Evolutionary conservation across 1,284 basidiomycete species (phyloP).

Genomic region (Ceratorhiza oryzae-sativae): DNA sequence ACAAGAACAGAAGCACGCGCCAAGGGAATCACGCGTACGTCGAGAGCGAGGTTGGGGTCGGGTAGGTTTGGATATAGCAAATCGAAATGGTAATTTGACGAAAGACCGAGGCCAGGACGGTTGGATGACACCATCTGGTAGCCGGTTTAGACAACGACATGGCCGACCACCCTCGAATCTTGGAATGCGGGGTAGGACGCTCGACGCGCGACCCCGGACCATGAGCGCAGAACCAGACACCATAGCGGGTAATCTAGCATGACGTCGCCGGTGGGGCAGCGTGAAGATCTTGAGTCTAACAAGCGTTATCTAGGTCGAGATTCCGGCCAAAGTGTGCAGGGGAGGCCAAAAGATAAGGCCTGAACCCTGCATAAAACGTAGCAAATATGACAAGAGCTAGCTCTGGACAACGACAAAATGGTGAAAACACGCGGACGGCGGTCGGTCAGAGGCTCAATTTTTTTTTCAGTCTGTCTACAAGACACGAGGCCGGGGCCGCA

Average conservation of each 20-base stretch:
- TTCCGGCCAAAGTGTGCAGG: not conserved
- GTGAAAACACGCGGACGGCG: not conserved
- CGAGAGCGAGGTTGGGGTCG: not conserved
- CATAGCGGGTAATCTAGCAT: not conserved
- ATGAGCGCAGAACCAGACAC: not conserved
- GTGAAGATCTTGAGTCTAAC: not conserved
- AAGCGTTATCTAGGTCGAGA: constrained; percentile 4
- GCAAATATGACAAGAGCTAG: not conserved
- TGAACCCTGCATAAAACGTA: not conserved
- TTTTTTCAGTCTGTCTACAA: constrained; percentile 1
- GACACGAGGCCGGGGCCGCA: not conserved
- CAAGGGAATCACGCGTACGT: not conserved
- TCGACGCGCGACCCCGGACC: not conserved
- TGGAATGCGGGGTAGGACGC: constrained; percentile 4
- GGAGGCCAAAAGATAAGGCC: constrained; percentile 10
- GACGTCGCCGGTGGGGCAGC: constrained; percentile 1
- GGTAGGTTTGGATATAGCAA: not conserved
- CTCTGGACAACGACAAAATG: not conserved
- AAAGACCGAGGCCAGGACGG: not conserved
- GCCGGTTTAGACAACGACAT: not conserved
- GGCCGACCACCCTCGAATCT: constrained; percentile 30
- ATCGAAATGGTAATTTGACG: not conserved
- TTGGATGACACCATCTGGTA: not conserved
- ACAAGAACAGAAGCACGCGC: constrained; percentile 7
- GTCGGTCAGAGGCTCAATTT: not conserved